A percentile compares a stretch with the other conserved stretches of the same genome.
These are phyloP conservation scores for Boletus vermiculosoides DNA, from an alignment of 768 basidiomycete species.

Conservation along the genomic window DNA sequence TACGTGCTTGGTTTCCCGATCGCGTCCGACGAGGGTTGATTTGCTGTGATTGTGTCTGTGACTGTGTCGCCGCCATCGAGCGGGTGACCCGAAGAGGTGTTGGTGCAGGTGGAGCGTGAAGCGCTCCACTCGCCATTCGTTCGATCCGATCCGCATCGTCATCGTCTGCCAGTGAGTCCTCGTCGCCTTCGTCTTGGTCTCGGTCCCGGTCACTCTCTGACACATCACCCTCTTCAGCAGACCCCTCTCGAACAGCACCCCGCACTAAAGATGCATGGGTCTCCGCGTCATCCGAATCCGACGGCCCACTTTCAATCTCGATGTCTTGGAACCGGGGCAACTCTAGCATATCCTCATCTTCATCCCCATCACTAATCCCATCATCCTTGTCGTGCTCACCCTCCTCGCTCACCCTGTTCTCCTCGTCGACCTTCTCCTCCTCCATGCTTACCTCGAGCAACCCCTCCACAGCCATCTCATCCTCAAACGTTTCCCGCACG, in stretches of 20 bases:
- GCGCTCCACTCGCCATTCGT: conserved; percentile 11
- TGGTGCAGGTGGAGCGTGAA: neutral
- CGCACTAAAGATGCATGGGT: conserved; percentile 20
- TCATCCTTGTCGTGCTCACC: neutral
- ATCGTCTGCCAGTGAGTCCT: neutral
- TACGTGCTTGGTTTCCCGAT: conserved; percentile 1
- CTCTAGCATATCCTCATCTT: neutral
- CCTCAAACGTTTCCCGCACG: conserved; percentile 12
- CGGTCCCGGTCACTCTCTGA: neutral
- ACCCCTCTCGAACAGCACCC: neutral
- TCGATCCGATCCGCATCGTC: conserved; percentile 15
- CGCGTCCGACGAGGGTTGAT: conserved; percentile 9
- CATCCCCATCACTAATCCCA: neutral
- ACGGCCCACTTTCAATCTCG: conserved; percentile 9
- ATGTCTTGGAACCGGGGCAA: conserved; percentile 14
- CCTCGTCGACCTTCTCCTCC: neutral
- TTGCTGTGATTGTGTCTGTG: neutral
- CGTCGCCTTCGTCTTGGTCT: neutral
- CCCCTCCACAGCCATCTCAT: conserved; percentile 25
- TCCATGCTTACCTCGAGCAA: conserved; percentile 13
- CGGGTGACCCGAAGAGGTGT: conserved; percentile 4
- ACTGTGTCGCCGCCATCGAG: neutral
- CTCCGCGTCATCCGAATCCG: conserved; percentile 32
- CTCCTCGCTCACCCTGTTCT: neutral
- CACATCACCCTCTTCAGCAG: neutral